Percentiles rank a stretch among this genome's conserved stretches.
phyloP scores from a whole-genome alignment of 805 yeast species.

The Ogataea minuta region DNA sequence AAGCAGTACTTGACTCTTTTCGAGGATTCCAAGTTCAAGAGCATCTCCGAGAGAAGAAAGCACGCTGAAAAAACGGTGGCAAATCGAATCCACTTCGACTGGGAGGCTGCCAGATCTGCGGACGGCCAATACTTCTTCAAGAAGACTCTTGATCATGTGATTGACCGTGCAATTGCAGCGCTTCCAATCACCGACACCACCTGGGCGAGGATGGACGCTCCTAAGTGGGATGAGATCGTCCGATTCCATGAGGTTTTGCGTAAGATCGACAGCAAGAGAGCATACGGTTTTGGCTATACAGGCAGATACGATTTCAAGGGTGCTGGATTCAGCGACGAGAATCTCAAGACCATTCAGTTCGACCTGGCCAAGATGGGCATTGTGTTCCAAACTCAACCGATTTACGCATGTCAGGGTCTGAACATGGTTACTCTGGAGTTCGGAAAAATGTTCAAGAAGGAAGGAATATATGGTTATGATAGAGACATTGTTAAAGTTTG shows the following conservation, averaged over 20 bases:
- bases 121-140: slow-evolving; percentile 56
- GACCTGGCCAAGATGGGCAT: slow-evolving; percentile 58
- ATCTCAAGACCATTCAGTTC: slow-evolving; percentile 48
- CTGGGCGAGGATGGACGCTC: slow-evolving; percentile 64
- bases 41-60: slow-evolving; percentile 23
- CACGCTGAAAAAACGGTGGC: slow-evolving; percentile 29
- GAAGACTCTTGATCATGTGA: slow-evolving; percentile 53
- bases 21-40: slow-evolving; percentile 17
- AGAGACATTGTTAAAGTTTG: slow-evolving; percentile 19
- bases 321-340: slow-evolving; percentile 50
- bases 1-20: slow-evolving; percentile 13
- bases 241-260: slow-evolving; percentile 48
- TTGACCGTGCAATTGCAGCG: slow-evolving; percentile 50
- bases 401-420: slow-evolving; percentile 55
- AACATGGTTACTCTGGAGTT: slow-evolving; percentile 50
- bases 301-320: slow-evolving; percentile 63
- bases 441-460: slow-evolving; percentile 46
- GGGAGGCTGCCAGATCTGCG: slow-evolving; percentile 60
- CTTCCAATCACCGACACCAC: slow-evolving; percentile 59
- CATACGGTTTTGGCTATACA: slow-evolving; percentile 58
- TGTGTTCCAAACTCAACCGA: slow-evolving; percentile 48
- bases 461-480: slow-evolving; percentile 52
- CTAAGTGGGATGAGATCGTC: slow-evolving; percentile 53
- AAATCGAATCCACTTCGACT: slow-evolving; percentile 44
- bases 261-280: slow-evolving; percentile 45